These are phyloP conservation scores for Aspergillus ochraceus DNA, from an alignment of 2,329 filamentous ascomycete genomes.

Conservation along the genomic window DNA sequence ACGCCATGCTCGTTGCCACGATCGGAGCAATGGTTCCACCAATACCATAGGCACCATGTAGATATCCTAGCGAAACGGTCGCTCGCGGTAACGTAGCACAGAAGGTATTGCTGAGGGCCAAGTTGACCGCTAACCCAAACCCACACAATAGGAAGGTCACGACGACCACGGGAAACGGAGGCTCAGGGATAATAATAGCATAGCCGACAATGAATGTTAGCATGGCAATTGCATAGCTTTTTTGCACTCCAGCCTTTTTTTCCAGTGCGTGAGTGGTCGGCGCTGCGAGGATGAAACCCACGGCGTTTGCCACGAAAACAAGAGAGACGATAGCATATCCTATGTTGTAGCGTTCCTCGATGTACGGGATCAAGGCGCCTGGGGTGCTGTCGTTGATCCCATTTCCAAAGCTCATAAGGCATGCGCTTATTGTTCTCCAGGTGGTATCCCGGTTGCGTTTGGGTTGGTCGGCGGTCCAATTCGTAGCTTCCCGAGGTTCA, in stretches of 20 bases:
- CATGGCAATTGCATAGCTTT: slow-evolving; percentile 59
- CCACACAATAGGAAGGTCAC: slow-evolving; percentile 68
- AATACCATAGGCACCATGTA: slow-evolving; percentile 52
- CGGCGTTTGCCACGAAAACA: slow-evolving; percentile 76
- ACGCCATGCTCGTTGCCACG: slow-evolving; percentile 71
- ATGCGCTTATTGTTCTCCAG: slow-evolving; percentile 65
- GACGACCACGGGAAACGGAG: slow-evolving; percentile 69
- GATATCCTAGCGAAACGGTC: slow-evolving; percentile 48
- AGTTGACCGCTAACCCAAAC: slow-evolving; percentile 51
- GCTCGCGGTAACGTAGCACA: slow-evolving; percentile 54
- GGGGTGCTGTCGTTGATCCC: slow-evolving; percentile 75
- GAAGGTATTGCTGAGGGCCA: slow-evolving; percentile 59
- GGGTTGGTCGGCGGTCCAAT: no score
- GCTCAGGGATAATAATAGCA: slow-evolving; percentile 63
- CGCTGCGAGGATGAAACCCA: slow-evolving; percentile 74
- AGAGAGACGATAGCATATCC: slow-evolving; percentile 77
- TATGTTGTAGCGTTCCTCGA: slow-evolving; percentile 73
- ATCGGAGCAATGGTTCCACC: slow-evolving; percentile 67
- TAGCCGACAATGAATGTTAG: slow-evolving; percentile 63
- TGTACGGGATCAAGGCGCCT: slow-evolving; percentile 77
- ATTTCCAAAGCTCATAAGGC: slow-evolving; percentile 65
- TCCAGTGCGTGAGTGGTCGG: slow-evolving; percentile 66
- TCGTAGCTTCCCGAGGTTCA: no score
- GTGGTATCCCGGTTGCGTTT: slow-evolving; percentile 54
- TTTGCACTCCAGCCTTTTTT: slow-evolving; percentile 63